Conservation (phyloP, 495 filamentous ascomycete genomes). For the Penicillium lividum region DNA sequence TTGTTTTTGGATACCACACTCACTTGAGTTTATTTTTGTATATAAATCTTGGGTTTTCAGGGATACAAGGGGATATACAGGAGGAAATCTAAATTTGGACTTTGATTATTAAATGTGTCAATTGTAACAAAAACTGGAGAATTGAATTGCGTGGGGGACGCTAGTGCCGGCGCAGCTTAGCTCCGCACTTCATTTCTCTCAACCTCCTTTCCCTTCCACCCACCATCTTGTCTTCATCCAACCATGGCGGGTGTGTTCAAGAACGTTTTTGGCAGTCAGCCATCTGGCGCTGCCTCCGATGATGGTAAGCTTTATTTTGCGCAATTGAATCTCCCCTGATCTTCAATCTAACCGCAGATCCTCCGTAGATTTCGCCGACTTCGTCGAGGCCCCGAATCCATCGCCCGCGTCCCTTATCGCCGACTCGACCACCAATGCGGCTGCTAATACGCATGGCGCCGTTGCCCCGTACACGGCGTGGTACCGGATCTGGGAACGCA, state of each 20-base stretch:
- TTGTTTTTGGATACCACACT: slow-evolving; percentile 33
- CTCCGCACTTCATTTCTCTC: slow-evolving; percentile 33
- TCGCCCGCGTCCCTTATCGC: slow-evolving; percentile 54
- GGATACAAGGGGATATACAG: not conserved
- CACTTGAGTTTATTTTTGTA: slow-evolving; percentile 8
- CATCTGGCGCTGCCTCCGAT: slow-evolving; percentile 54
- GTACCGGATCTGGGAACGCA: slow-evolving; percentile 95
- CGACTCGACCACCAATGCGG: slow-evolving; percentile 42
- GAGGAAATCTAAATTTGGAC: not conserved
- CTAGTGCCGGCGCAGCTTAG: slow-evolving; percentile 31
- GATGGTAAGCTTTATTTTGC: slow-evolving; percentile 53
- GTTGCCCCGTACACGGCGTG: slow-evolving; percentile 80
- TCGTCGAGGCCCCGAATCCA: slow-evolving; percentile 66
- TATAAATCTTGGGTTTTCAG: slow-evolving; percentile 6
- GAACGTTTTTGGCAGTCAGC: slow-evolving; percentile 64
- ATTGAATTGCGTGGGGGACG: slow-evolving; percentile 27
- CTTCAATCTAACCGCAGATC: slow-evolving; percentile 8
- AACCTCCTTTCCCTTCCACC: slow-evolving; percentile 33
- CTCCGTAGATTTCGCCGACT: slow-evolving; percentile 73
- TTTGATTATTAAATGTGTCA: not conserved
- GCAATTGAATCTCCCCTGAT: slow-evolving; percentile 16
- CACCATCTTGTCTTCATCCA: slow-evolving; percentile 16
- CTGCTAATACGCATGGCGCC: slow-evolving; percentile 47
- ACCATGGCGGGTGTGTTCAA: slow-evolving; percentile 69
- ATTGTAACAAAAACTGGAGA: slow-evolving; percentile 2